Evolutionary conservation across 106 monocot species (phyloP).

Genomic region (Agapanthus africanus): DNA sequence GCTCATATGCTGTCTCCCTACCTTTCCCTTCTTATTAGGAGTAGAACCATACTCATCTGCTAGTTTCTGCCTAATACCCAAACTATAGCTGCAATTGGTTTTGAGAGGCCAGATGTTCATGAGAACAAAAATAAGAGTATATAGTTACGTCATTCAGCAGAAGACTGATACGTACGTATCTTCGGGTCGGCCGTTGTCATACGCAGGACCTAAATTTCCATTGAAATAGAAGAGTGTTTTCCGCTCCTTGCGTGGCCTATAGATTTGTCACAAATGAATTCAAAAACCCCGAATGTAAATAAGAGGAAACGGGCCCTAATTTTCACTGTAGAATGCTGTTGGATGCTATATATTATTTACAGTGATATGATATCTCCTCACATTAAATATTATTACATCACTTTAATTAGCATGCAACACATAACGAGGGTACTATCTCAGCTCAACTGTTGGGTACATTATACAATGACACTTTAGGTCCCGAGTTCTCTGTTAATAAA

Average conservation of each 20-base stretch:
- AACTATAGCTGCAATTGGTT: conserved; percentile 70
- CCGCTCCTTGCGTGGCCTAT: conserved; percentile 53
- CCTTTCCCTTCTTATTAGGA: conserved; percentile 71
- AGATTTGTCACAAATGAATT: conserved; percentile 7
- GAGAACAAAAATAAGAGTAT: not conserved
- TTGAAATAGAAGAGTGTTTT: conserved; percentile 91
- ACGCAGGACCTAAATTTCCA: conserved; percentile 88
- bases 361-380: too few relatives aligned
- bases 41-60: conserved; percentile 81
- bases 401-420: too few relatives aligned
- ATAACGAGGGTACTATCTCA: too few relatives aligned
- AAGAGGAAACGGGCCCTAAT: too few relatives aligned
- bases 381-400: too few relatives aligned
- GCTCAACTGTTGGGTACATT: too few relatives aligned
- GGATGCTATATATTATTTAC: too few relatives aligned
- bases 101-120: not conserved
- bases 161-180: conserved; percentile 44
- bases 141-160: not conserved
- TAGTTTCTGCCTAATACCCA: conserved; percentile 82
- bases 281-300: not conserved
- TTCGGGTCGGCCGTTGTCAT: conserved; percentile 77
- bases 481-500: too few relatives aligned
- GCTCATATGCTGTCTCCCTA: conserved; percentile 57
- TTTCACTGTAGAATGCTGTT: too few relatives aligned
- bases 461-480: too few relatives aligned